A percentile compares a stretch with the other conserved stretches of the same genome.
phyloP scores from a whole-genome alignment of 495 filamentous ascomycete species.

The Lepidopterella palustris region DNA sequence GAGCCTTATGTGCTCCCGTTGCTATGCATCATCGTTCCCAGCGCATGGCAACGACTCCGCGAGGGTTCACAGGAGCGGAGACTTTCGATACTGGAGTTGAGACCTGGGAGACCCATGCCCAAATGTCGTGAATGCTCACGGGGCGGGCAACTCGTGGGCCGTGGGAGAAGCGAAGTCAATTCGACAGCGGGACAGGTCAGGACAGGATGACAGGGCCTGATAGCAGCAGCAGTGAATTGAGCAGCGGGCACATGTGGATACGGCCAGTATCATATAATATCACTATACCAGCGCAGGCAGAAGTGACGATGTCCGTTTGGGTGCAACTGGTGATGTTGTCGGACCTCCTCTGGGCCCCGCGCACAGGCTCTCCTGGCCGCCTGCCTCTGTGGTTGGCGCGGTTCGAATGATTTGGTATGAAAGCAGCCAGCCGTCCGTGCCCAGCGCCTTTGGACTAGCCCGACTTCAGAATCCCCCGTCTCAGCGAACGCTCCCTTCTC shows the following conservation, averaged over 20 bases:
- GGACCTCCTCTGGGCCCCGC: too few relatives aligned
- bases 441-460: neutral
- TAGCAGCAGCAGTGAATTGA: too few relatives aligned
- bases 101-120: neutral
- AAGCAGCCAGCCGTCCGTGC: neutral
- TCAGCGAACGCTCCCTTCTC: slow-evolving; percentile 1
- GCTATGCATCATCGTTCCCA: slow-evolving; percentile 20
- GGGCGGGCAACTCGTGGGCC: neutral
- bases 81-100: slow-evolving; percentile 5
- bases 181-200: neutral
- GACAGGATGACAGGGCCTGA: too few relatives aligned
- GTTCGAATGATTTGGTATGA: neutral
- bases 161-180: neutral
- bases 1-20: slow-evolving; percentile 10
- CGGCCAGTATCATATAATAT: too few relatives aligned
- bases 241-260: too few relatives aligned
- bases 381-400: neutral
- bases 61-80: neutral
- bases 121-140: neutral
- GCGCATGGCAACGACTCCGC: slow-evolving; percentile 10
- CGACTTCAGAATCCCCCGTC: neutral
- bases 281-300: too few relatives aligned
- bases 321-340: too few relatives aligned
- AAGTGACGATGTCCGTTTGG: too few relatives aligned
- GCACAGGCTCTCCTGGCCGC: too few relatives aligned